phyloP scores from a whole-genome alignment of 2,329 filamentous ascomycete species.

The Exophiala alcalophila region DNA sequence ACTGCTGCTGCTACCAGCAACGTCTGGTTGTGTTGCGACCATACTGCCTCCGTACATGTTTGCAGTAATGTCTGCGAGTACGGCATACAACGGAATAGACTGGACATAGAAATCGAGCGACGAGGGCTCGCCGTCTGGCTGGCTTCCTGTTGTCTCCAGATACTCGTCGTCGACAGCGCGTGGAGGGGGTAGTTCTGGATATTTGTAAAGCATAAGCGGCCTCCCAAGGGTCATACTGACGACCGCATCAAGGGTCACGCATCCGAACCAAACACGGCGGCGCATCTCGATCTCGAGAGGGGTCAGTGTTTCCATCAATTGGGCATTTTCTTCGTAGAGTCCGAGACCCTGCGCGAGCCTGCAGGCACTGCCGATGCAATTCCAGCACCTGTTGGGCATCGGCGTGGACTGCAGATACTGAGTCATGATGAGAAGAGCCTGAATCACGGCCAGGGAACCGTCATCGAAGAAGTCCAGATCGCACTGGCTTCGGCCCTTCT shows the following conservation, averaged over 20 bases:
- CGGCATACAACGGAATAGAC: slow-evolving; percentile 1
- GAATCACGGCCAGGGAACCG: slow-evolving; percentile 8
- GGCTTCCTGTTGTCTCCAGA: slow-evolving; percentile 17
- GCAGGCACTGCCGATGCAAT: slow-evolving; percentile 6
- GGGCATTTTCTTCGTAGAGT: background rate
- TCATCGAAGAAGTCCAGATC: slow-evolving; percentile 13
- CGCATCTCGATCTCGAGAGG: slow-evolving; percentile 12
- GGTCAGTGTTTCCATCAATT: background rate
- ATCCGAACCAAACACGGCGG: slow-evolving; percentile 12
- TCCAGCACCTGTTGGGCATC: slow-evolving; percentile 10
- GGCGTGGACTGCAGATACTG: slow-evolving; percentile 11
- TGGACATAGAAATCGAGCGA: slow-evolving; percentile 3
- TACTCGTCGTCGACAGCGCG: slow-evolving; percentile 36
- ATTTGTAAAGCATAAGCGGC: slow-evolving; percentile 4
- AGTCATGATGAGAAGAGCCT: slow-evolving; percentile 15
- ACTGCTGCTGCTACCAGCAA: background rate
- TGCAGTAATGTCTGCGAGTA: slow-evolving; percentile 4
- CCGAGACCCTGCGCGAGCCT: slow-evolving; percentile 10
- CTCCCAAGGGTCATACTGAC: slow-evolving; percentile 13
- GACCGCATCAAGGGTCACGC: slow-evolving; percentile 9
- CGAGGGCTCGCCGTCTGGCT: background rate
- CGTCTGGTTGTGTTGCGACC: background rate
- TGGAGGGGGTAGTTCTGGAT: slow-evolving; percentile 19
- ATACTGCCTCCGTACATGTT: slow-evolving; percentile 1
- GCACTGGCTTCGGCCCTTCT: slow-evolving; percentile 4